Evolutionary conservation across 768 basidiomycete species (phyloP).

Genomic region (Cantharellus cinnabarinus): DNA sequence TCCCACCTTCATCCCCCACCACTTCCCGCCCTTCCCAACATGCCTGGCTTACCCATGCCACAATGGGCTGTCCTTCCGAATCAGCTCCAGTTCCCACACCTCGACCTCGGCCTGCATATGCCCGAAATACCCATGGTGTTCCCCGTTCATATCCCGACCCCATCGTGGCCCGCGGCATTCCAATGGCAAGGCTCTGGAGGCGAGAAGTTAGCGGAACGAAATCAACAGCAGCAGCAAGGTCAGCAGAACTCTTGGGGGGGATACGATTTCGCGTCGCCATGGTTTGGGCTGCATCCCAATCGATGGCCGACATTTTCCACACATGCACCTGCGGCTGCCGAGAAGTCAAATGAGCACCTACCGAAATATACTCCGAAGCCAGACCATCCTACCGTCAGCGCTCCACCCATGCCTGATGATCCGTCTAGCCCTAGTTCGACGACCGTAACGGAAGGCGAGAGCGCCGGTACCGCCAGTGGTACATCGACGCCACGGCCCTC

Average conservation of each 20-base stretch:
- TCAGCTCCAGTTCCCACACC: constrained; percentile 28
- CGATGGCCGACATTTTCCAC: constrained; percentile 31
- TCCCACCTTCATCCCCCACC: constrained; percentile 36
- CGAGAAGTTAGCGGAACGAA: neutral
- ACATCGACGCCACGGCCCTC: neutral
- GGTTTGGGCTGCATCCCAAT: constrained; percentile 14
- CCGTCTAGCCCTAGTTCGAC: neutral
- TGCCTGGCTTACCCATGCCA: constrained; percentile 24
- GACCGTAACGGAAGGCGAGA: neutral
- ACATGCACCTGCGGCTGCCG: neutral
- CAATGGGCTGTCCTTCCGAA: neutral
- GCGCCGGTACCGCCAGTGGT: neutral
- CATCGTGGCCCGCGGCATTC: constrained; percentile 12
- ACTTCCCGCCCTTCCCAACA: constrained; percentile 21
- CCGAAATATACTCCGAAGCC: neutral
- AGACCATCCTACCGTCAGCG: neutral
- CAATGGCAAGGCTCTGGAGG: constrained; percentile 1
- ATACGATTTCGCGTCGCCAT: constrained; percentile 19
- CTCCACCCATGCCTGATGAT: neutral
- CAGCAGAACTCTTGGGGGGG: constrained; percentile 26
- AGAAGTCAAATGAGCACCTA: neutral
- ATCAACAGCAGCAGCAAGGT: constrained; percentile 13
- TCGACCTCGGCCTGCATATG: constrained; percentile 30
- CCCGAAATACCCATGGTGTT: constrained; percentile 60
- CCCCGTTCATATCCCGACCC: constrained; percentile 53